Evolutionary conservation across 2,329 filamentous ascomycete species (phyloP).

Genomic region (Rutstroemia sydowiana): DNA sequence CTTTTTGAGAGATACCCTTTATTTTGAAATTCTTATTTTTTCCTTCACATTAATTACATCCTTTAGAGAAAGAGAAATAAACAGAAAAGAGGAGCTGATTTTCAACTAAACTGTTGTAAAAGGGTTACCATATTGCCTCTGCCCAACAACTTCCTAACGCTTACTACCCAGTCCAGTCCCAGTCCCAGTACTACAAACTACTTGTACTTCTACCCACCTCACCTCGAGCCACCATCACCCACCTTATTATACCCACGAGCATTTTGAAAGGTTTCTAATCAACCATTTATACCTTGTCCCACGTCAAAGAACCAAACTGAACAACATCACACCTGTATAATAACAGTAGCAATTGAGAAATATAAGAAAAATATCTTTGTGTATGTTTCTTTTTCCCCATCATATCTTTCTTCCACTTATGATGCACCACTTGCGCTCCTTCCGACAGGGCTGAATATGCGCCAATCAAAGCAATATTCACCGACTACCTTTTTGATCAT

Average conservation of each 20-base stretch:
- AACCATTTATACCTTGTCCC: not conserved
- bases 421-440: not conserved
- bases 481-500: not conserved
- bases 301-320: not conserved
- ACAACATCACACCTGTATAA: slow-evolving; percentile 11
- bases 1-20: no score
- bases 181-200: no score
- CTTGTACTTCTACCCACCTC: slow-evolving; percentile 9
- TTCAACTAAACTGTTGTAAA: no score
- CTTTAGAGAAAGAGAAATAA: no score
- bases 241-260: no score
- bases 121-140: no score
- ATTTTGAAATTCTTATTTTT: no score
- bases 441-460: slow-evolving; percentile 8
- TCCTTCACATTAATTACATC: no score
- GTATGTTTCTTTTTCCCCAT: slow-evolving; percentile 13
- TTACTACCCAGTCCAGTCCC: no score
- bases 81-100: no score
- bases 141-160: no score
- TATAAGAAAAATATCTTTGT: not conserved
- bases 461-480: slow-evolving; percentile 1
- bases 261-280: no score
- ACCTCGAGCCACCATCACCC: slow-evolving; percentile 4
- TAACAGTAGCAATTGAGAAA: not conserved
- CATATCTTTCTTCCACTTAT: not conserved